phyloP scores from a whole-genome alignment of 129 eudicot genomes.

The Flaveria bidentis region DNA sequence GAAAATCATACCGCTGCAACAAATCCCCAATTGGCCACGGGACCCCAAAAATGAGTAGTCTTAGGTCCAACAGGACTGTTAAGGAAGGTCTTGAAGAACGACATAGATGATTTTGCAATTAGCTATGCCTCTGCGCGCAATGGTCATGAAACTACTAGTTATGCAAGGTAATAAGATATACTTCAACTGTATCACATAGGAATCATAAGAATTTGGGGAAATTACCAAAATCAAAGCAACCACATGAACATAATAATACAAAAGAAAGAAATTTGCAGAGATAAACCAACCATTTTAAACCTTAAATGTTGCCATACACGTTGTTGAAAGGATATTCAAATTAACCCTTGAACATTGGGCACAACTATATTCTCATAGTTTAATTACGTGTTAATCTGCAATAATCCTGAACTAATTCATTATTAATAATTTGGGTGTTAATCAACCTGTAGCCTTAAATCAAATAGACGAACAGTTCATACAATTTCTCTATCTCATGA shows the following conservation, averaged over 20 bases:
- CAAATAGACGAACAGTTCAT: neutral
- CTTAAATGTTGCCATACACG: no score
- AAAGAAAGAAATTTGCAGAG: no score
- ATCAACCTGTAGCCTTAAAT: neutral
- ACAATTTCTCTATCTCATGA: neutral
- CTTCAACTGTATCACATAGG: neutral
- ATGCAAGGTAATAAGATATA: neutral
- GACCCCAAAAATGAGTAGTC: conserved; percentile 97
- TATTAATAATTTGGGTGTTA: no score
- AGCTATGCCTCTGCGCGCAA: conserved; percentile 23
- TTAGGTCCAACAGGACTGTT: conserved; percentile 95
- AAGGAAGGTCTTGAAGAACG: conserved; percentile 66
- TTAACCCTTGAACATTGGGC: no score
- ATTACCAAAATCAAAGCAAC: neutral
- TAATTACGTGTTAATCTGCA: no score
- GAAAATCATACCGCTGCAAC: conserved; percentile 69
- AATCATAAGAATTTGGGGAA: neutral
- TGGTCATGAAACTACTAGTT: neutral
- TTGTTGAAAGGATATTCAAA: no score
- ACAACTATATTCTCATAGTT: no score
- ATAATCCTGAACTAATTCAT: no score
- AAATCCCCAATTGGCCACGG: conserved; percentile 92
- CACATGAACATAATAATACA: neutral
- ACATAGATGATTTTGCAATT: conserved; percentile 41
- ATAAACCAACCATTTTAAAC: no score